Percentiles rank a stretch among this genome's conserved stretches.
phyloP scores from a whole-genome alignment of 306 rosid species.

The Dryas alaskensis region DNA sequence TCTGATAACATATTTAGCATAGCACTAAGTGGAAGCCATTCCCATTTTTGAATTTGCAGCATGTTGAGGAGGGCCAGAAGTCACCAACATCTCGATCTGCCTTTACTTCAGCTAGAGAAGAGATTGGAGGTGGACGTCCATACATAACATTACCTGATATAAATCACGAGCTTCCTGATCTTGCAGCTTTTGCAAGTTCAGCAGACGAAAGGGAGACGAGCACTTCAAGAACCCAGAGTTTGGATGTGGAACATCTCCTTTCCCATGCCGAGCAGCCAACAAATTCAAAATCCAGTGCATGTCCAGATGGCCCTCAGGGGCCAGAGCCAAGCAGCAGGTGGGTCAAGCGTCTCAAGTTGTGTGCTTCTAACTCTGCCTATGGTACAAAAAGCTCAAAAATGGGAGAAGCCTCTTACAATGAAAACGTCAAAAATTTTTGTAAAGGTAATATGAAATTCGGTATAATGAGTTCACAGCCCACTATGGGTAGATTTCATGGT shows the following conservation, averaged over 20 bases:
- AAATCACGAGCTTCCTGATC: slow-evolving; percentile 48
- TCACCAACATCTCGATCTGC: slow-evolving; percentile 37
- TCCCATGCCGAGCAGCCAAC: slow-evolving; percentile 45
- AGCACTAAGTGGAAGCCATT: slow-evolving; percentile 25
- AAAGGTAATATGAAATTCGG: slow-evolving; percentile 32
- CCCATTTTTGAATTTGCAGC: slow-evolving; percentile 44
- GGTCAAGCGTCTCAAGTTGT: slow-evolving; percentile 74
- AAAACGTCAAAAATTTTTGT: slow-evolving; percentile 34
- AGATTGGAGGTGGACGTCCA: slow-evolving; percentile 25
- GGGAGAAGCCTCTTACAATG: slow-evolving; percentile 49
- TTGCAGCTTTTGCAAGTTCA: slow-evolving; percentile 37
- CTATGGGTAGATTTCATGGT: slow-evolving; percentile 25
- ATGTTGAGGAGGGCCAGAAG: slow-evolving; percentile 40
- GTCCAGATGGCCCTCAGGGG: slow-evolving; percentile 37
- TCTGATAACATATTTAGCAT: slow-evolving; percentile 16
- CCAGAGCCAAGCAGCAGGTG: slow-evolving; percentile 61
- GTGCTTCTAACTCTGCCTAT: slow-evolving; percentile 36
- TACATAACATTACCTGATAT: slow-evolving; percentile 42
- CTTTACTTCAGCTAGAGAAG: slow-evolving; percentile 39
- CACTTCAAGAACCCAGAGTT: slow-evolving; percentile 79
- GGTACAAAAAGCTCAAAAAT: slow-evolving; percentile 53
- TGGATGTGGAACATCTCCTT: slow-evolving; percentile 63
- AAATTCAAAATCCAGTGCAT: slow-evolving; percentile 39
- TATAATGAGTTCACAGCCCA: slow-evolving; percentile 40
- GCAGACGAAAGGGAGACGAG: slow-evolving; percentile 59